A percentile compares a stretch with the other conserved stretches of the same genome.
These are phyloP conservation scores for Cafeteria roenbergensis DNA, from an alignment of 108 stramenopile species.

Conservation along the genomic window DNA sequence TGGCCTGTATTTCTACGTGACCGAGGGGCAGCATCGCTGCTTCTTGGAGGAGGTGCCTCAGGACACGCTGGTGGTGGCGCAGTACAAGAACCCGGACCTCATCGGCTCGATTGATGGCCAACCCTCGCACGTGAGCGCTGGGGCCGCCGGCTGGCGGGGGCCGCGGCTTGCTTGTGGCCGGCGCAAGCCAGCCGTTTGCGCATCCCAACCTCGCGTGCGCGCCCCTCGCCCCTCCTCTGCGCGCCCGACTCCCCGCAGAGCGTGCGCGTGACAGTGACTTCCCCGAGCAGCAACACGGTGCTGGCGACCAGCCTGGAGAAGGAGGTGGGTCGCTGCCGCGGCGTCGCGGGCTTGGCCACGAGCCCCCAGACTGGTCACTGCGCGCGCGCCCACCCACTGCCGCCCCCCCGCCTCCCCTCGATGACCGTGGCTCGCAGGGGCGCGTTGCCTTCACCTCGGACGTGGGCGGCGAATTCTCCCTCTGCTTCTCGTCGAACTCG, in stretches of 20 bases:
- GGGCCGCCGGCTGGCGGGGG: neutral
- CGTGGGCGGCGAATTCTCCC: neutral
- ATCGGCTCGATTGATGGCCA: neutral
- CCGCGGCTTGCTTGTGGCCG: neutral
- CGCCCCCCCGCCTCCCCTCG: no score
- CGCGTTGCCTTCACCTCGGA: conserved; percentile 1
- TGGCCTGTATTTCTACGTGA: neutral
- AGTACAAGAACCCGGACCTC: neutral
- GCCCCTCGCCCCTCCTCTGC: neutral
- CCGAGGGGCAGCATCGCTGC: conserved; percentile 6
- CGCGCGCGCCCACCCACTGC: no score
- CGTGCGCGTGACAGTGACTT: no score
- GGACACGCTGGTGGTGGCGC: conserved; percentile 10
- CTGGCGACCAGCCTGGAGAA: no score
- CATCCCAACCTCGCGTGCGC: neutral
- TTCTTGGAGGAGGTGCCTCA: conserved; percentile 17
- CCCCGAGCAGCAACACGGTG: no score
- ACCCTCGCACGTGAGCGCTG: neutral
- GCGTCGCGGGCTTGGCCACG: no score
- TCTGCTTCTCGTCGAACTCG: neutral
- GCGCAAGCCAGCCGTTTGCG: neutral
- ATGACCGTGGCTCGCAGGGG: neutral
- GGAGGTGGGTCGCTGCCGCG: no score
- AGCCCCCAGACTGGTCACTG: no score
- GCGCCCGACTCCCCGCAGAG: neutral